Evolutionary conservation across 169 alveolate genomes (phyloP), one percentile per base, ranked within the genome.

Genomic region (Eimeria necatrix): DNA sequence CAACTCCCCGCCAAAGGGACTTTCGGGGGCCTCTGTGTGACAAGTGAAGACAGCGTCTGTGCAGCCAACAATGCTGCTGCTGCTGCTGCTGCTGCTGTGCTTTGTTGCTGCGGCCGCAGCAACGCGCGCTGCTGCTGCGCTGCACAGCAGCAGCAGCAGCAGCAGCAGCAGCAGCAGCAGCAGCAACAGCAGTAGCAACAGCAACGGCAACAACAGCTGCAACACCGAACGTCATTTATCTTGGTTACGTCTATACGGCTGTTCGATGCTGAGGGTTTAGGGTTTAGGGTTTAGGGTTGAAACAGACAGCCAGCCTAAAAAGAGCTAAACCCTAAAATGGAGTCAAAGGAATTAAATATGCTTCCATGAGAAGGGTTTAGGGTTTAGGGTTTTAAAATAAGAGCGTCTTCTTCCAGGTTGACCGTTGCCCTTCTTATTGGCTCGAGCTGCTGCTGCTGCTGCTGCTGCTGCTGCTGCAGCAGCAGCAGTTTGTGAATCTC

Each of bases 391-490:
- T 74, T 9, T 74, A 74, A 49, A 41, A 53, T 53, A 18, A 74
- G 85, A 12, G 85, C 1, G 53, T 41, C 48, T 74, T 26, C 85
- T 16, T 74, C 85, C 22, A 74, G 85, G 8, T 26, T 74, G n/a
- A 74, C 85, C 7, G 51, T 26, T 74, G 26, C 4, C 9, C 85
- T 49, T 2, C 85, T 7, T 41, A 46, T 9, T 18, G 85, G 60
- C 24, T 16, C 85, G 59, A 74, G 85, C 85, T 74, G 85, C 85
- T 74, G 85, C 56, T 74, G 85, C 76, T 18, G n/a, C 46, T 64
- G n/a, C 85, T 74, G 60, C 56, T 74, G 85, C 59, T 24, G 85
- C 59, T 32, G 85, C 85, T 32, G 85, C 85, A 26, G 60, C 85
- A 74, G 85, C 14, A 74, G 64, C 64, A 56, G 85, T 10, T 53